These are phyloP conservation scores for Xylaria hypoxylon DNA, from an alignment of 2,329 filamentous ascomycete genomes.

Conservation along the genomic window DNA sequence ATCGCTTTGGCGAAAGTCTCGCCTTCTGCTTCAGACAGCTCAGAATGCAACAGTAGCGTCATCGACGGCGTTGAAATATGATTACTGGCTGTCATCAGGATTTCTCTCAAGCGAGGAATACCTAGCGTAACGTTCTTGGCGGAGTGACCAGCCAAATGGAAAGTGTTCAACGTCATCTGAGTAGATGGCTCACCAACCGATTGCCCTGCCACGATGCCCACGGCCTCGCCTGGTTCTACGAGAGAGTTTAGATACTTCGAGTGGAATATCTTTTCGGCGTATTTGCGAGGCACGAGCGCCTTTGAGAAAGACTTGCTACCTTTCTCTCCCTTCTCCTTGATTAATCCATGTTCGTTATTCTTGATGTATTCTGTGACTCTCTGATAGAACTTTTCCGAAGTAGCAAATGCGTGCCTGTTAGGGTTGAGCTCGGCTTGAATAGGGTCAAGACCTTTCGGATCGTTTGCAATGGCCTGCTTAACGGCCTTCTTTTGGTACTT, in stretches of 20 bases:
- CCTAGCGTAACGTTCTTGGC: slow-evolving; percentile 98
- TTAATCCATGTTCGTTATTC: slow-evolving; percentile 73
- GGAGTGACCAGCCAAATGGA: slow-evolving; percentile 98
- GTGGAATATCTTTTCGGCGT: slow-evolving; percentile 85
- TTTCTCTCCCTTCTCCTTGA: slow-evolving; percentile 62
- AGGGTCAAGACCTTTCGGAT: slow-evolving; percentile 76
- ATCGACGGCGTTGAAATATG: slow-evolving; percentile 91
- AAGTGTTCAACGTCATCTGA: slow-evolving; percentile 99
- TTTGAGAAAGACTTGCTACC: slow-evolving; percentile 45
- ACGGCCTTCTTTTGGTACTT: slow-evolving; percentile 85
- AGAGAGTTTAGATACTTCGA: slow-evolving; percentile 94
- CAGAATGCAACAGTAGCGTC: slow-evolving; percentile 82
- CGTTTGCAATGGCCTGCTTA: slow-evolving; percentile 73
- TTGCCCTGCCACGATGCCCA: slow-evolving; percentile 96
- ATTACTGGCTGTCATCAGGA: slow-evolving; percentile 95
- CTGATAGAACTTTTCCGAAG: slow-evolving; percentile 86
- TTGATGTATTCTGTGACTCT: slow-evolving; percentile 82
- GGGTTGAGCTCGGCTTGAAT: slow-evolving; percentile 79
- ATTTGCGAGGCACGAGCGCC: slow-evolving; percentile 64
- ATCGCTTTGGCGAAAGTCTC: slow-evolving; percentile 92
- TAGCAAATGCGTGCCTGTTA: slow-evolving; percentile 82
- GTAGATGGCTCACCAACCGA: slow-evolving; percentile 97
- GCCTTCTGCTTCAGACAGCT: slow-evolving; percentile 74
- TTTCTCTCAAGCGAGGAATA: slow-evolving; percentile 97
- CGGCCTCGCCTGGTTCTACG: slow-evolving; percentile 94